Percentiles rank a stretch among this genome's conserved stretches.
Evolutionary conservation across 2,329 filamentous ascomycete species (phyloP).

Genomic region (Fusarium albidum): DNA sequence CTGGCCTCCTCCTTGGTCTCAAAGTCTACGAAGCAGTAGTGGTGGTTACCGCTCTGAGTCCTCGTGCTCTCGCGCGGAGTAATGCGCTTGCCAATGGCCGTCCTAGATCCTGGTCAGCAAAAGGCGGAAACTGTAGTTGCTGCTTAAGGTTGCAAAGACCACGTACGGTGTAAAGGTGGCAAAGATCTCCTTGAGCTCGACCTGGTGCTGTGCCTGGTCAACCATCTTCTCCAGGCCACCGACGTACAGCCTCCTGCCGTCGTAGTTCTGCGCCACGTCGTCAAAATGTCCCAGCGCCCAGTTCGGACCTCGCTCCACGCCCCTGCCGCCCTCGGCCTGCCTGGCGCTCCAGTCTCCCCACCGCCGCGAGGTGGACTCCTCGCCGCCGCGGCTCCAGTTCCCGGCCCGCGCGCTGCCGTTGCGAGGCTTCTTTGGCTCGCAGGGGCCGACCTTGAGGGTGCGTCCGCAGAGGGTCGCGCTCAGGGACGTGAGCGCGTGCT

Average conservation of each 20-base stretch:
- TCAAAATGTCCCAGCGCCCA: constrained; percentile 42
- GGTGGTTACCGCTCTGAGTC: constrained; percentile 61
- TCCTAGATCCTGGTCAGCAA: constrained; percentile 1
- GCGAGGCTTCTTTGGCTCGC: constrained; percentile 59
- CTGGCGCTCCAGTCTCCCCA: constrained; percentile 54
- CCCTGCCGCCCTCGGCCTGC: neutral
- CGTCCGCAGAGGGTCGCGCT: constrained; percentile 64
- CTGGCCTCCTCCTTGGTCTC: constrained; percentile 61
- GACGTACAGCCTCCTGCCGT: constrained; percentile 56
- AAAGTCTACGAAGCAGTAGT: constrained; percentile 74
- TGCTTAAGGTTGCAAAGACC: neutral
- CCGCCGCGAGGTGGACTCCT: constrained; percentile 43
- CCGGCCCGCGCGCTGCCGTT: constrained; percentile 23
- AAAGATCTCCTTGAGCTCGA: constrained; percentile 57
- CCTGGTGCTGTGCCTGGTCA: constrained; percentile 56
- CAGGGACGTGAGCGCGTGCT: constrained; percentile 59
- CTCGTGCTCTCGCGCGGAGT: constrained; percentile 65
- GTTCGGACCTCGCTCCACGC: constrained; percentile 10
- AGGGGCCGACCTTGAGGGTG: constrained; percentile 70
- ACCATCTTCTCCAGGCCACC: constrained; percentile 59
- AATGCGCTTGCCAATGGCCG: constrained; percentile 59
- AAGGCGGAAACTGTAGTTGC: no score
- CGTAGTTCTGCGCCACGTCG: constrained; percentile 38
- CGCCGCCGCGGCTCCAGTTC: constrained; percentile 22
- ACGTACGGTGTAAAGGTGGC: constrained; percentile 48